Evolutionary conservation across 129 eudicot species (phyloP).

Genomic region (Chrysanthemum seticuspe): DNA sequence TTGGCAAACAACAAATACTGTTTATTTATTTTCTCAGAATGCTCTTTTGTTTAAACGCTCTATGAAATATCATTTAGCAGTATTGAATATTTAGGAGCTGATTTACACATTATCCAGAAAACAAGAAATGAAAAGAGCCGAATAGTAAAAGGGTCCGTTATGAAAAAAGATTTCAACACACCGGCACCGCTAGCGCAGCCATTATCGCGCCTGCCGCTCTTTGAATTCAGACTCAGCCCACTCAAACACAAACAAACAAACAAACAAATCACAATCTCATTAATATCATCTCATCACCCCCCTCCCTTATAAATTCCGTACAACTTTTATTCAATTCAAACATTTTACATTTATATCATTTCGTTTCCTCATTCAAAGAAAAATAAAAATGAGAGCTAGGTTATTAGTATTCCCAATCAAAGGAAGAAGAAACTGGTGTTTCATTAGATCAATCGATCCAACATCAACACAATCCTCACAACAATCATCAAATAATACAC

Average conservation of each 20-base stretch:
- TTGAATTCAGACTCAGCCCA: constrained; percentile 20
- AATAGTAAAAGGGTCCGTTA: neutral
- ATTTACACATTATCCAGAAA: too few relatives aligned
- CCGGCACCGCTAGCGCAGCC: neutral
- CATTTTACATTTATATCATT: neutral
- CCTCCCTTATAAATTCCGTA: neutral
- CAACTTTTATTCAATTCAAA: neutral
- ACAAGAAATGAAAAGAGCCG: neutral
- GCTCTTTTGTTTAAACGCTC: too few relatives aligned
- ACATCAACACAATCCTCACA: constrained; percentile 24
- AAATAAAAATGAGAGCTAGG: constrained; percentile 56
- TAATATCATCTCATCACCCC: neutral
- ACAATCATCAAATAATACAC: constrained; percentile 42
- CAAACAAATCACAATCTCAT: neutral
- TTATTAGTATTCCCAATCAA: constrained; percentile 81
- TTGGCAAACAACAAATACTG: too few relatives aligned
- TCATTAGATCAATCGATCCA: constrained; percentile 59
- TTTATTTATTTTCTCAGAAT: too few relatives aligned
- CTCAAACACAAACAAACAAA: constrained; percentile 2
- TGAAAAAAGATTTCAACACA: neutral
- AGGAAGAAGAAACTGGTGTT: constrained; percentile 94
- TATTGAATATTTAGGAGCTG: too few relatives aligned
- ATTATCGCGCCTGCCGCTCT: constrained; percentile 14
- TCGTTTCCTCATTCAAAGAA: too few relatives aligned
- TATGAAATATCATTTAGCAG: too few relatives aligned